Conservation (phyloP, 2,329 filamentous ascomycete genomes). For the Penicillium decumbens region DNA sequence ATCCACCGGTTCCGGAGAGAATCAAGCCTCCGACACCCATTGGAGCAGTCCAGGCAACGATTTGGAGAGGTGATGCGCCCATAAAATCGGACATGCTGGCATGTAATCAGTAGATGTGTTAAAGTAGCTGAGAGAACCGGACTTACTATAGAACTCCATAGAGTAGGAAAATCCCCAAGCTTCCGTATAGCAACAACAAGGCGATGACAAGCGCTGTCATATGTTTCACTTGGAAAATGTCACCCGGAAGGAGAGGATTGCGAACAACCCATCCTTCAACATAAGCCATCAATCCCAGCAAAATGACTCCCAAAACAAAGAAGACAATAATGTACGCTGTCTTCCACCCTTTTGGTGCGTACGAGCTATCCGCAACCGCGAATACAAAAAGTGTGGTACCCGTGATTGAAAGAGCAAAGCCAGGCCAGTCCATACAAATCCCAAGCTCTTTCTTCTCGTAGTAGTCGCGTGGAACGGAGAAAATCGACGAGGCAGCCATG, state of each 20-base stretch:
- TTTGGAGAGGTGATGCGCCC: constrained; percentile 55
- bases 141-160: constrained; percentile 65
- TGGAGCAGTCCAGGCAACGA: constrained; percentile 65
- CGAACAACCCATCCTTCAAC: constrained; percentile 67
- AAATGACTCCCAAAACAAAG: constrained; percentile 58
- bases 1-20: constrained; percentile 58
- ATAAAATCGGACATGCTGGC: constrained; percentile 59
- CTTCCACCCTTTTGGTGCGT: constrained; percentile 65
- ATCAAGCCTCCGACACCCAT: constrained; percentile 64
- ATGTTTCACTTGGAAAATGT: constrained; percentile 64
- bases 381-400: constrained; percentile 68
- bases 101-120: background rate
- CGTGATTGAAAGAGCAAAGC: constrained; percentile 56
- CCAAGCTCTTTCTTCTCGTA: constrained; percentile 33
- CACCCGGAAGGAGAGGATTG: constrained; percentile 64
- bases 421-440: constrained; percentile 66
- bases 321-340: constrained; percentile 67
- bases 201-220: constrained; percentile 61
- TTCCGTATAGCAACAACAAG: constrained; percentile 64
- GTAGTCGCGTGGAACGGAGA: constrained; percentile 47
- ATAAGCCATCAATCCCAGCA: constrained; percentile 60
- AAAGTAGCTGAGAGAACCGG: background rate
- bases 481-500: constrained; percentile 43
- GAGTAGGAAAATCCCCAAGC: constrained; percentile 63
- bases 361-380: constrained; percentile 67